phyloP scores from a whole-genome alignment of 495 filamentous ascomycete genomes.

The Pyrenula massariospora region DNA sequence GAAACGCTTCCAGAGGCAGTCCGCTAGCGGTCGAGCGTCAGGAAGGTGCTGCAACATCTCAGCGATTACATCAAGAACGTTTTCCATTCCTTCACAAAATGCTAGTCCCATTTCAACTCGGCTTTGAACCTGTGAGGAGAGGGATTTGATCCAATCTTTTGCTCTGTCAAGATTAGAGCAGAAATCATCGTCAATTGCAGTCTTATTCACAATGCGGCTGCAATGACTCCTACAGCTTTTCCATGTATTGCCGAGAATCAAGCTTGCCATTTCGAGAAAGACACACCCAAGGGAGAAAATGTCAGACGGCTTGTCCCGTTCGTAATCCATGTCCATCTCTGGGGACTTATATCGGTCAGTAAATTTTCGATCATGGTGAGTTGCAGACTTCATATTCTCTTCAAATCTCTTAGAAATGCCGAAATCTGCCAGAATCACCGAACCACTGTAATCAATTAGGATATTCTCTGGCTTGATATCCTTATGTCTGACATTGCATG shows the following conservation, averaged over 20 bases:
- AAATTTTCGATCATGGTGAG: slow-evolving; percentile 88
- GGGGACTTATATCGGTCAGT: slow-evolving; percentile 98
- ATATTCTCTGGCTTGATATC: slow-evolving; percentile 99
- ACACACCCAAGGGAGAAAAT: slow-evolving; percentile 97
- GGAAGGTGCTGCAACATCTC: neutral
- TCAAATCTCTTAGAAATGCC: slow-evolving; percentile 96
- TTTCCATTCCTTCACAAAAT: neutral
- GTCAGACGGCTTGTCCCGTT: slow-evolving; percentile 77
- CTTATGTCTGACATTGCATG: slow-evolving; percentile 78
- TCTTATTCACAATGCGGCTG: neutral
- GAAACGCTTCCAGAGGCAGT: neutral
- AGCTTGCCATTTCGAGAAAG: slow-evolving; percentile 79
- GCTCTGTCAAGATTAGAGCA: neutral
- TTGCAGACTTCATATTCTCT: slow-evolving; percentile 76
- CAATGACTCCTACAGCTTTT: neutral
- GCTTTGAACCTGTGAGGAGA: neutral
- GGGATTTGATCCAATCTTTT: neutral
- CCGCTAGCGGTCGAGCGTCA: neutral
- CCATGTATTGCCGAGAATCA: neutral
- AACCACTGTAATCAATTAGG: slow-evolving; percentile 89
- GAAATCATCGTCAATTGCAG: neutral
- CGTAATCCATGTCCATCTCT: slow-evolving; percentile 84
- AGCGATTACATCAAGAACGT: neutral
- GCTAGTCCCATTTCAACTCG: neutral
- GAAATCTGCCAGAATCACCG: slow-evolving; percentile 98